phyloP scores from a whole-genome alignment of 495 filamentous ascomycete genomes.

The Penicillium steckii region DNA sequence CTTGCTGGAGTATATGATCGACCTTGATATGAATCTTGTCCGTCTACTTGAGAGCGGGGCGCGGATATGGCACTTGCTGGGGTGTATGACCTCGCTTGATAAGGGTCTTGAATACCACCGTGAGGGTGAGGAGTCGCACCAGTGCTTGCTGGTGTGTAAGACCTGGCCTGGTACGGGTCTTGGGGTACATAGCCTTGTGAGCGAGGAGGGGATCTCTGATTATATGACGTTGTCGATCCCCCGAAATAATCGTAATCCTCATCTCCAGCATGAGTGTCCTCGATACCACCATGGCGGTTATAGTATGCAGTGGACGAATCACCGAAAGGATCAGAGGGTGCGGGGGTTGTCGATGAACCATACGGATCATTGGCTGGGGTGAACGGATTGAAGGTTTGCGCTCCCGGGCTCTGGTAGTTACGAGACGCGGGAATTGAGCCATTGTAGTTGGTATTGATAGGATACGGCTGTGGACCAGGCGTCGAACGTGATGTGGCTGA shows the following conservation, averaged over 20 bases:
- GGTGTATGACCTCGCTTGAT: slow-evolving; percentile 9
- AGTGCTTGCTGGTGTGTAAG: slow-evolving; percentile 1
- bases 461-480: slow-evolving; percentile 6
- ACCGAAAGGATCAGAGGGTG: slow-evolving; percentile 6
- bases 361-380: slow-evolving; percentile 18
- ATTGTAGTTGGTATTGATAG: slow-evolving; percentile 1
- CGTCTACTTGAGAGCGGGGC: background rate
- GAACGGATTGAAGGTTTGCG: slow-evolving; percentile 10
- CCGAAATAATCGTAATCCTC: background rate
- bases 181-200: background rate
- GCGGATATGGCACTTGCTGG: background rate
- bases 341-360: slow-evolving; percentile 2
- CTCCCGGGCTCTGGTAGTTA: slow-evolving; percentile 14
- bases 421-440: slow-evolving; percentile 11
- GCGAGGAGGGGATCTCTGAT: background rate
- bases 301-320: background rate
- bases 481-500: slow-evolving; percentile 11
- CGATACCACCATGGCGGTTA: background rate
- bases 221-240: background rate
- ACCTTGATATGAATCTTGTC: slow-evolving; percentile 13
- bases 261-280: background rate
- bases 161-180: slow-evolving; percentile 3
- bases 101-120: background rate
- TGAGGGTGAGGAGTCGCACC: background rate
- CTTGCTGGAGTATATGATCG: slow-evolving; percentile 9